Base-by-base conservation (phyloP, 768 basidiomycete species). In the Kwoniella dejecticola region DNA sequence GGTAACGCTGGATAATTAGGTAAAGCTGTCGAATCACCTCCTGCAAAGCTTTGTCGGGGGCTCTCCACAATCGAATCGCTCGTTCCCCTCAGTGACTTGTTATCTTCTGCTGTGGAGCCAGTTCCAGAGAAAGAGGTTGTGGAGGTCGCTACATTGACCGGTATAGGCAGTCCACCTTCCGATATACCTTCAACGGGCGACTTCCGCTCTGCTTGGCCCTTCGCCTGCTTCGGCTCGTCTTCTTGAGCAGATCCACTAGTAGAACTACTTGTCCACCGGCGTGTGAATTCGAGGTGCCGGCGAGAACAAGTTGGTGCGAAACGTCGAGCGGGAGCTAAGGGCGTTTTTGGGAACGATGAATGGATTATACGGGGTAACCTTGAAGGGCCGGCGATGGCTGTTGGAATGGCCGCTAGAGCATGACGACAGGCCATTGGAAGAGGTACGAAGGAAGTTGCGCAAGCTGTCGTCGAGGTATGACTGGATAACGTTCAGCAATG, bases 1-100 rank as follows among this genome's bases (percentile, higher is more conserved):
- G 56, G 56, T 10, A 57, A 15, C 0, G 56, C 48, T n/a, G 56
- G 56, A n/a, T 57, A 48, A 40, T 57, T 57, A 0, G 56, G 56
- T 40, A 40, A 33, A 15, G 27, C 30, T 21, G 52, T 27, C 19
- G 13, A n/a, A 21, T 4, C 26, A 21, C 33, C 12, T 26, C 4
- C 12, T 31, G 5, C 24, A 4, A 6, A 5, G 30, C n/a, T 3
- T 52, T 12, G 29, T 19, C 6, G 4, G 5, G n/a, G 36, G 6
- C 36, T 49, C 27, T 21, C 19, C 4, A 17, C 4, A 17, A 24
- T 15, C 13, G 40, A 38, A 38, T 5, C 8, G 5, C 5, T 15
- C 1, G 40, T 6, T 17, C 24, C n/a, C 1, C 19, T 17, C 19
- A 1, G 23, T 1, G 24, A 0, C 31, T 15, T 31, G 5, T 52